Evolutionary conservation across 495 filamentous ascomycete species (phyloP).

Genomic region (Aspergillus nidulans): DNA sequence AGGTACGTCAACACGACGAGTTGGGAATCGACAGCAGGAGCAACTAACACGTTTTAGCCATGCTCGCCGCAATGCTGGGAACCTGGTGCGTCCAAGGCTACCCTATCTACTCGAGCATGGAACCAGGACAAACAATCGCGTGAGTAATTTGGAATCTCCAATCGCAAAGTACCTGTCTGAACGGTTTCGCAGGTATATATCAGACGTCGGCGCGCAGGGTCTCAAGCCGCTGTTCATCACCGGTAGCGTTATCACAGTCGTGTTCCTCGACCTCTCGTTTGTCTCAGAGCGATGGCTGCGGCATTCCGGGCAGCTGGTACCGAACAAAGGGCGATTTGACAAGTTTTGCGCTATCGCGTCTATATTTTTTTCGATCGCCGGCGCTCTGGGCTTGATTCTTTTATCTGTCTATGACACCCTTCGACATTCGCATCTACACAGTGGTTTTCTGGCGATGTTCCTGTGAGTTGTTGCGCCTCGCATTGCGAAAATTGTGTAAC

Average conservation of each 20-base stretch:
- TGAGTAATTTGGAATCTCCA: slow-evolving; percentile 37
- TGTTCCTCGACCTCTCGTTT: slow-evolving; percentile 82
- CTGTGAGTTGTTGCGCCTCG: slow-evolving; percentile 49
- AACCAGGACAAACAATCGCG: slow-evolving; percentile 62
- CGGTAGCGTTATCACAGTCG: slow-evolving; percentile 70
- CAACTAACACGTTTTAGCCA: slow-evolving; percentile 36
- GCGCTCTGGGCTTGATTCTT: slow-evolving; percentile 73
- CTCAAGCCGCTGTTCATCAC: slow-evolving; percentile 87
- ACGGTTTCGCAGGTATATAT: slow-evolving; percentile 47
- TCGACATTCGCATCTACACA: slow-evolving; percentile 60
- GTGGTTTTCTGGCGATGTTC: slow-evolving; percentile 77
- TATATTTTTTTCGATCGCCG: slow-evolving; percentile 70
- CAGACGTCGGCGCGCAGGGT: slow-evolving; percentile 70
- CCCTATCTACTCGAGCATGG: slow-evolving; percentile 65
- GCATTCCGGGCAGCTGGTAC: slow-evolving; percentile 65
- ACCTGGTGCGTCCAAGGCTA: slow-evolving; percentile 61
- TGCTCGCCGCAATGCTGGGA: slow-evolving; percentile 64
- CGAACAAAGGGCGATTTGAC: slow-evolving; percentile 63
- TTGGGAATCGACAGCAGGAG: not conserved
- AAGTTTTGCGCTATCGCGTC: slow-evolving; percentile 63
- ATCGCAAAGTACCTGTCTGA: not conserved
- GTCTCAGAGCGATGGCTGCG: slow-evolving; percentile 77
- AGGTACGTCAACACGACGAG: slow-evolving; percentile 34
- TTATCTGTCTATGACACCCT: slow-evolving; percentile 81
- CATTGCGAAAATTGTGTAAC: not conserved